Evolutionary conservation across 257 asterid genomes (phyloP), one percentile per base, ranked within the genome.

Genomic region (Hygrophila difformis): DNA sequence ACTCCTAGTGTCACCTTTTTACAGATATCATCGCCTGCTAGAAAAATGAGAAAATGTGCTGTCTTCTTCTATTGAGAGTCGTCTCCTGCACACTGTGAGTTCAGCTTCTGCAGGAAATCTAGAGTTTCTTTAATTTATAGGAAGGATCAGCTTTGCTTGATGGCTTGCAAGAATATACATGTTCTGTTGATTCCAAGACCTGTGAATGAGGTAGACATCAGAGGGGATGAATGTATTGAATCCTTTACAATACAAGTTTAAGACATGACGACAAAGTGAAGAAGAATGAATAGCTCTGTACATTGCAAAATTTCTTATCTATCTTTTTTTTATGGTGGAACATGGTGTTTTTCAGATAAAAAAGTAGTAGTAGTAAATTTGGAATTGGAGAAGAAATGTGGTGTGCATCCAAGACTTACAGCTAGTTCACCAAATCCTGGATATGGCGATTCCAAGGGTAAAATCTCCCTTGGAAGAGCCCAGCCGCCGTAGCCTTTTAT

Each of bases 401-500:
- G 31, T 44, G 49, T 18, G 44, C 7, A 11, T 22, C 16, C 41
- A 26, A 33, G 57, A 80, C 96, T 73, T 71, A 91, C 98, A 15
- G 85, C 86, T 49, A 86, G 87, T 73, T 85, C 78, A 44, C 98
- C 96, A 60, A 73, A 91, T 65, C 98, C 98, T 31, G 98, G 98
- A 72, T 79, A 82, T 33, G 96, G 95, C 0, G 98, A 91, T 64
- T 87, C 96, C 69, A 91, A 56, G 1, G 94, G 96, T 59, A 91
- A 96, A 69, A 91, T 78, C 78, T 91, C 98, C 98, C 81, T 70
- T 12, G 94, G 87, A 28, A 86, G 74, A 16, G 94, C 96, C 93
- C 92, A 91, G 38, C 96, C 96, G 49, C 98, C 96, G 59, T 82
- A 91, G 24, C 98, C 98, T 79, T 91, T 96, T 12, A 91, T 95